These are phyloP conservation scores for Plantago ovata DNA, from an alignment of 257 asterid genomes.

Conservation along the genomic window DNA sequence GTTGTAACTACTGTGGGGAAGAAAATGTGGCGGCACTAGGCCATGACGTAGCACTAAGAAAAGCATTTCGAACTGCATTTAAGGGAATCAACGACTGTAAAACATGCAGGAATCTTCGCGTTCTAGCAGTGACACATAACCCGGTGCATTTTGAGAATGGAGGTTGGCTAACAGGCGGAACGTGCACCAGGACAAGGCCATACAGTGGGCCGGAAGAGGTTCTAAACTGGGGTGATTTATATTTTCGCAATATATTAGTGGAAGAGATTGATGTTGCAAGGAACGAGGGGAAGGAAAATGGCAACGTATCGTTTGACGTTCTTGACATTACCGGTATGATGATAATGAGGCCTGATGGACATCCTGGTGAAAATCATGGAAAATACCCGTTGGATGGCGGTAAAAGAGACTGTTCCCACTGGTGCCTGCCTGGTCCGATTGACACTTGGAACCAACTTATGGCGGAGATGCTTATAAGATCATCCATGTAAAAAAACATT, in stretches of 20 bases:
- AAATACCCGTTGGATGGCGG: conserved; percentile 34
- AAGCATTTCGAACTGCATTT: too few species aligned
- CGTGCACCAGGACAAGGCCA: conserved; percentile 35
- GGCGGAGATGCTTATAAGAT: conserved; percentile 27
- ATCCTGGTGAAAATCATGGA: conserved; percentile 40
- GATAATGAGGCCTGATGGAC: conserved; percentile 47
- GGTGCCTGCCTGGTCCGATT: conserved; percentile 61
- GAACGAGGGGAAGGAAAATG: conserved; percentile 13
- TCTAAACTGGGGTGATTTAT: conserved; percentile 9
- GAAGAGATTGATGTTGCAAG: conserved; percentile 31
- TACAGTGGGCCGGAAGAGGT: conserved; percentile 19
- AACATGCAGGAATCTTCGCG: conserved; percentile 3
- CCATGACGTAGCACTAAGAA: too few species aligned
- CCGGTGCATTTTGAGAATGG: conserved; percentile 46
- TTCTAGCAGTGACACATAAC: conserved; percentile 30
- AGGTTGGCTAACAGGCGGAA: conserved; percentile 41
- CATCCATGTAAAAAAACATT: too few species aligned
- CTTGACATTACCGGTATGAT: conserved; percentile 17
- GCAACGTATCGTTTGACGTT: conserved; percentile 23
- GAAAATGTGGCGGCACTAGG: too few species aligned
- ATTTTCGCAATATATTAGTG: conserved; percentile 27
- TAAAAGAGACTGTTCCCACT: conserved; percentile 37
- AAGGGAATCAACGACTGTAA: too few species aligned
- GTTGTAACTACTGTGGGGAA: too few species aligned
- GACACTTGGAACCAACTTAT: conserved; percentile 55